Conservation (phyloP, 306 rosid species). For the Biancaea sappan region DNA sequence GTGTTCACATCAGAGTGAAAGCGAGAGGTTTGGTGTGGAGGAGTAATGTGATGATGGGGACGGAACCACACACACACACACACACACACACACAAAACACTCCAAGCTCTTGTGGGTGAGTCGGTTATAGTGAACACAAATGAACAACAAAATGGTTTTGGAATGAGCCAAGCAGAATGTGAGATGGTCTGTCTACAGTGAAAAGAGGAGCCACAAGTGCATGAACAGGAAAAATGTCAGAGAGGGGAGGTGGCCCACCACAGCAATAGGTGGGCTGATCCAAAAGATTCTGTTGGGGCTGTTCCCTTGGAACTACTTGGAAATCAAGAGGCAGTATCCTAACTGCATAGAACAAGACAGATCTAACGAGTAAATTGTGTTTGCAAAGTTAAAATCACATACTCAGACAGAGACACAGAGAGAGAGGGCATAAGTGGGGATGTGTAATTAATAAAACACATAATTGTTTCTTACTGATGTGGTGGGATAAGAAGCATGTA, state of each 20-base stretch:
- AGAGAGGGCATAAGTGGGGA: slow-evolving; percentile 10
- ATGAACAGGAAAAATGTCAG: slow-evolving; percentile 36
- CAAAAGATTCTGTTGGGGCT: slow-evolving; percentile 74
- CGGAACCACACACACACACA: slow-evolving; percentile 25
- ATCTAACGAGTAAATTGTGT: slow-evolving; percentile 41
- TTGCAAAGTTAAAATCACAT: slow-evolving; percentile 24
- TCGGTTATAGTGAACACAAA: slow-evolving; percentile 44
- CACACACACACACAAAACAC: slow-evolving; percentile 33
- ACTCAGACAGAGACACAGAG: neutral
- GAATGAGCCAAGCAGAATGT: slow-evolving; percentile 47
- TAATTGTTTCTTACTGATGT: slow-evolving; percentile 5
- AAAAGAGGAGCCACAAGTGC: slow-evolving; percentile 36
- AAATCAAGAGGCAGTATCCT: slow-evolving; percentile 33
- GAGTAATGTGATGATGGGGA: neutral
- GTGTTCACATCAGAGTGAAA: slow-evolving; percentile 29
- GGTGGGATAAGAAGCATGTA: slow-evolving; percentile 44
- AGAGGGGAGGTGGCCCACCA: slow-evolving; percentile 51
- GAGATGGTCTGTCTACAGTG: slow-evolving; percentile 16
- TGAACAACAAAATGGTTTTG: slow-evolving; percentile 50
- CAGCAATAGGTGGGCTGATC: slow-evolving; percentile 44
- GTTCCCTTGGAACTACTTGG: slow-evolving; percentile 60
- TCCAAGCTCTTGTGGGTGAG: slow-evolving; percentile 47
- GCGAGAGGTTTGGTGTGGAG: slow-evolving; percentile 33
- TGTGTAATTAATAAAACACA: slow-evolving; percentile 26
- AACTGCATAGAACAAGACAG: slow-evolving; percentile 37